These are phyloP conservation scores for Houttuynia cordata DNA, from an alignment of 164 flowering plant species.

Conservation along the genomic window DNA sequence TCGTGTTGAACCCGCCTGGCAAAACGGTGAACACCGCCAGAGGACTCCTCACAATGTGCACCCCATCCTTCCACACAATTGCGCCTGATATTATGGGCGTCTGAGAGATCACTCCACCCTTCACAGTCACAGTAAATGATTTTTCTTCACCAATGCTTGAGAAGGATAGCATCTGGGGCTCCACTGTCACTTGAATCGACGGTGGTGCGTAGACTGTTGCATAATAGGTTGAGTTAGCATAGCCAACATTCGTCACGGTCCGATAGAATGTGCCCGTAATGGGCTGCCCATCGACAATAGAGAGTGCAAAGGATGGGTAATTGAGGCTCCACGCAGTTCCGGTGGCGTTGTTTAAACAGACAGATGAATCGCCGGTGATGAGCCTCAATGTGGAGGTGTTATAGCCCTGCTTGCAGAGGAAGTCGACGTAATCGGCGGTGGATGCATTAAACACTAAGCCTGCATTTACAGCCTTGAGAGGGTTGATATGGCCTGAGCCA, in stretches of 20 bases:
- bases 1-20: too few species aligned
- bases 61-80: conserved; percentile 30
- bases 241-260: conserved; percentile 42
- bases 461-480: conserved; percentile 25
- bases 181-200: too few species aligned
- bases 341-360: conserved; percentile 17
- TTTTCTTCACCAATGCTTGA: conserved; percentile 23
- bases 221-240: conserved; percentile 30
- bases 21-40: conserved; percentile 20
- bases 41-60: conserved; percentile 30
- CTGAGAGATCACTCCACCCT: conserved; percentile 22
- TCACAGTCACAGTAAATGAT: conserved; percentile 22
- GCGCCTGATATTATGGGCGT: too few species aligned
- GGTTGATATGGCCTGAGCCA: conserved; percentile 47
- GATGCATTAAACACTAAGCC: conserved; percentile 44
- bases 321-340: conserved; percentile 39
- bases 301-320: conserved; percentile 39
- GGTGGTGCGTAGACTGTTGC: conserved; percentile 8
- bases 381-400: too few species aligned
- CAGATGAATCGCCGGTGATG: too few species aligned
- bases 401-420: too few species aligned
- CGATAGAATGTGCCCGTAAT: too few species aligned
- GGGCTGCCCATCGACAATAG: conserved; percentile 26
- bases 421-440: too few species aligned
- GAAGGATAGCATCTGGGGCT: too few species aligned